phyloP scores from a whole-genome alignment of 495 filamentous ascomycete species.

The Parachaetomium inaequale region DNA sequence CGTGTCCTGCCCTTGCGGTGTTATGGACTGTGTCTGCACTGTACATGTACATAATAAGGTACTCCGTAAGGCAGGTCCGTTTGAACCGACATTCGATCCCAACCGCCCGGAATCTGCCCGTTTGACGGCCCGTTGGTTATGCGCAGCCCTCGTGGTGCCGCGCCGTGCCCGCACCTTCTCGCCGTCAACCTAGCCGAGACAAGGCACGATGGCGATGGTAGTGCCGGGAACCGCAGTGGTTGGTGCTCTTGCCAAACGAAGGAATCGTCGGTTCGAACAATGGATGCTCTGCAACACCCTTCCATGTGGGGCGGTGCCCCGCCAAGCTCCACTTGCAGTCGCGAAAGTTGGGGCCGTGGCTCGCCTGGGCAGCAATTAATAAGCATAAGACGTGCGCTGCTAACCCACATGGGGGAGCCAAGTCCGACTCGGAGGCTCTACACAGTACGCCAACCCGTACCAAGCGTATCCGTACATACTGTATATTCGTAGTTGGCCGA shows the following conservation, averaged over 20 bases:
- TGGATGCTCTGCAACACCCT: not conserved
- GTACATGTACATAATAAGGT: too few species aligned
- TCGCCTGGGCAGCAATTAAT: constrained; percentile 2
- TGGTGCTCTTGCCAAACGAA: not conserved
- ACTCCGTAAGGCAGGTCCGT: too few species aligned
- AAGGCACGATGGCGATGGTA: not conserved
- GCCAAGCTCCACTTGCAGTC: constrained; percentile 2
- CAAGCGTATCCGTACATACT: too few species aligned
- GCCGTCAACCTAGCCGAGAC: too few species aligned
- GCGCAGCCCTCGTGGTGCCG: too few species aligned
- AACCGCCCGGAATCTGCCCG: too few species aligned
- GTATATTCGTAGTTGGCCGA: too few species aligned
- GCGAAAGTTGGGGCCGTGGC: constrained; percentile 12
- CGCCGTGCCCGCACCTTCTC: too few species aligned
- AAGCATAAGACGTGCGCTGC: not conserved
- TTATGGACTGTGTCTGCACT: not conserved
- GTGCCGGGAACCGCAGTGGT: not conserved
- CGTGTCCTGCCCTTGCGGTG: not conserved
- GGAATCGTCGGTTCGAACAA: constrained; percentile 4
- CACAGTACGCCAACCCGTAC: not conserved
- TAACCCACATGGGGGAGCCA: not conserved
- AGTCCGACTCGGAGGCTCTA: constrained; percentile 6
- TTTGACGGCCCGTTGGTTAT: too few species aligned
- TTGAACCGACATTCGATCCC: too few species aligned
- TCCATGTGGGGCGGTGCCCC: not conserved